These are phyloP conservation scores for Pseudomonodictys pantanalensis DNA, from an alignment of 495 filamentous ascomycete genomes.

Conservation along the genomic window DNA sequence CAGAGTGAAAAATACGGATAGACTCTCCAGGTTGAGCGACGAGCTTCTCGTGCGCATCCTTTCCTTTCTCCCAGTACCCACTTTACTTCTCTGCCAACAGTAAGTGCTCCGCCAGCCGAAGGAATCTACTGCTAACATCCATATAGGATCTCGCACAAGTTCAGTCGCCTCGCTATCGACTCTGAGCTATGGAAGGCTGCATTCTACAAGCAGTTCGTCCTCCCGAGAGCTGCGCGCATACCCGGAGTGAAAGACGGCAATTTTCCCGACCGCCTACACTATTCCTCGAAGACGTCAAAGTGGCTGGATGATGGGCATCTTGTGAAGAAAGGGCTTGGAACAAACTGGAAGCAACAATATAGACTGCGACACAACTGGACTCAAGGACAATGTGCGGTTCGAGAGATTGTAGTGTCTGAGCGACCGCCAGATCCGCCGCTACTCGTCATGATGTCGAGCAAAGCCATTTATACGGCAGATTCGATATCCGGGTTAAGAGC, in stretches of 20 bases:
- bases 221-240: conserved; percentile 74
- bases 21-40: conserved; percentile 69
- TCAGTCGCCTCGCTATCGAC: conserved; percentile 72
- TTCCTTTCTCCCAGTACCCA: conserved; percentile 65
- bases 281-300: conserved; percentile 69
- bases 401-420: conserved; percentile 66
- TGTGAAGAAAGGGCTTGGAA: conserved; percentile 49
- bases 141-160: conserved; percentile 68
- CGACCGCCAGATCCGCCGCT: conserved; percentile 53
- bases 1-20: conserved; percentile 39
- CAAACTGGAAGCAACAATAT: conserved; percentile 88
- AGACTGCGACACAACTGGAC: conserved; percentile 91
- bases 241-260: conserved; percentile 59
- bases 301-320: conserved; percentile 77
- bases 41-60: conserved; percentile 85
- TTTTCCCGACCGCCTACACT: conserved; percentile 50
- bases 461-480: conserved; percentile 78
- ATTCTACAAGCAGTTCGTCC: conserved; percentile 87
- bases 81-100: conserved; percentile 69
- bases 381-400: conserved; percentile 73
- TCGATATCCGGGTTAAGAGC: conserved; percentile 64
- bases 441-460: conserved; percentile 69
- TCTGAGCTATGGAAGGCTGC: conserved; percentile 86
- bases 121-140: conserved; percentile 16
- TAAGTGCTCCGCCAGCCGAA: conserved; percentile 33